These are phyloP conservation scores for Salvia miltiorrhiza DNA, from an alignment of 257 asterid genomes.

Conservation along the genomic window DNA sequence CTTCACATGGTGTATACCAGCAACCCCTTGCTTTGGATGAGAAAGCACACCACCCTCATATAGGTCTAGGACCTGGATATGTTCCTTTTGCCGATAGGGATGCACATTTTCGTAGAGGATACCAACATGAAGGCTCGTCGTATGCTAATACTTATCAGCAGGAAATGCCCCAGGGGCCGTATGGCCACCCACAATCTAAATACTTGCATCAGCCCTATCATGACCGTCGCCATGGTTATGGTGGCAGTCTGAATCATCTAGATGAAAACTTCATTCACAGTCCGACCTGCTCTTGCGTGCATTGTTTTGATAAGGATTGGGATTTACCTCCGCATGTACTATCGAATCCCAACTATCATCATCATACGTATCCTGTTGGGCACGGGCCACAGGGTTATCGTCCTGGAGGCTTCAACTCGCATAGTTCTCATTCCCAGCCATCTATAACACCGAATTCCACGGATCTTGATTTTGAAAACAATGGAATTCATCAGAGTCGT, in stretches of 20 bases:
- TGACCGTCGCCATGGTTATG: slow-evolving; percentile 41
- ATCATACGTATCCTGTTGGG: slow-evolving; percentile 22
- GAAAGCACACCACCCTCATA: slow-evolving; percentile 39
- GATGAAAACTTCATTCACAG: slow-evolving; percentile 59
- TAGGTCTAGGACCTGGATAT: slow-evolving; percentile 26
- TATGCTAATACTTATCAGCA: slow-evolving; percentile 36
- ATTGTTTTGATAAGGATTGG: slow-evolving; percentile 48
- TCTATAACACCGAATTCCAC: slow-evolving; percentile 38
- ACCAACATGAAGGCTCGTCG: slow-evolving; percentile 36
- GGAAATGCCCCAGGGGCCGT: slow-evolving; percentile 43
- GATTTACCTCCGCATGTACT: slow-evolving; percentile 39
- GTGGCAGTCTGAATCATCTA: slow-evolving; percentile 38
- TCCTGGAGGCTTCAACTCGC: slow-evolving; percentile 36
- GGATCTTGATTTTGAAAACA: slow-evolving; percentile 40
- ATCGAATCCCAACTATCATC: slow-evolving; percentile 31
- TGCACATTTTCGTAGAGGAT: slow-evolving; percentile 37
- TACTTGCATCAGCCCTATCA: slow-evolving; percentile 37
- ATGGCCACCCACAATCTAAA: slow-evolving; percentile 36
- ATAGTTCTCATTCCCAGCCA: slow-evolving; percentile 30
- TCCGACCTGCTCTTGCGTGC: slow-evolving; percentile 71
- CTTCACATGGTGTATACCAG: slow-evolving; percentile 36
- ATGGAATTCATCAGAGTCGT: slow-evolving; percentile 36
- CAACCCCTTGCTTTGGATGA: slow-evolving; percentile 60
- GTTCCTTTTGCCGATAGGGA: slow-evolving; percentile 43
- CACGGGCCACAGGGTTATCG: slow-evolving; percentile 32